Conservation (phyloP, 2,329 filamentous ascomycete species). For the Aspergillus tamarii region DNA sequence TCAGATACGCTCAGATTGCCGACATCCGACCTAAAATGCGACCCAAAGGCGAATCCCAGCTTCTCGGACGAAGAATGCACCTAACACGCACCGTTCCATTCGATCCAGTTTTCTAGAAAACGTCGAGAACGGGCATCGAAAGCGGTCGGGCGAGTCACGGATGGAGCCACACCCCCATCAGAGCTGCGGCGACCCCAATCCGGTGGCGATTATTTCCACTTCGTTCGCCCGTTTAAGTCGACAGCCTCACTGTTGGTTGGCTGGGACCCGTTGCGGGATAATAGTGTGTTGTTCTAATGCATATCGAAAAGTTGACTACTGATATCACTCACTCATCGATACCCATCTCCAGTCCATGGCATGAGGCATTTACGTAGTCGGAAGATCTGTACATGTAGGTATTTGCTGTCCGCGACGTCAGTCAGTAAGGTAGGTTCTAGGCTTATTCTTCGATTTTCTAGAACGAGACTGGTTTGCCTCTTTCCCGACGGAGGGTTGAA, state of each 20-base stretch:
- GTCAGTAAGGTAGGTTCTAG: background rate
- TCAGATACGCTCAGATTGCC: background rate
- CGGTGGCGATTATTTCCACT: constrained; percentile 6
- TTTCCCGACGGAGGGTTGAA: background rate
- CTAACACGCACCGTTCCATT: constrained; percentile 20
- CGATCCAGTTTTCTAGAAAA: constrained; percentile 39
- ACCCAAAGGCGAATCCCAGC: background rate
- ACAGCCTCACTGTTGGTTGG: constrained; percentile 5
- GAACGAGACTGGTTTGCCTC: background rate
- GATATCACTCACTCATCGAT: background rate
- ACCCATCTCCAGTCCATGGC: background rate
- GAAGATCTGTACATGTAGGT: background rate
- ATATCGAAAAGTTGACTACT: background rate
- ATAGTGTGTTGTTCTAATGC: background rate
- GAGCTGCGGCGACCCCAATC: background rate
- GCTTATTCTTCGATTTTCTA: constrained; percentile 1
- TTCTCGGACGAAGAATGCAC: constrained; percentile 9
- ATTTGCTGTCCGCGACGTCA: background rate
- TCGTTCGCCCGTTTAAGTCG: background rate
- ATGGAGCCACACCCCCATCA: constrained; percentile 7
- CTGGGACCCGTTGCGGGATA: background rate
- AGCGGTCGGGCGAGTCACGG: constrained; percentile 6
- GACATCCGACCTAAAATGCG: background rate
- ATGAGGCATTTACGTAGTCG: constrained; percentile 1
- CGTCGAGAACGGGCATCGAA: constrained; percentile 33